Percentiles rank a stretch among this genome's conserved stretches.
Conservation (phyloP, 2,329 filamentous ascomycete genomes). For the Reticulascus tulasneorum region DNA sequence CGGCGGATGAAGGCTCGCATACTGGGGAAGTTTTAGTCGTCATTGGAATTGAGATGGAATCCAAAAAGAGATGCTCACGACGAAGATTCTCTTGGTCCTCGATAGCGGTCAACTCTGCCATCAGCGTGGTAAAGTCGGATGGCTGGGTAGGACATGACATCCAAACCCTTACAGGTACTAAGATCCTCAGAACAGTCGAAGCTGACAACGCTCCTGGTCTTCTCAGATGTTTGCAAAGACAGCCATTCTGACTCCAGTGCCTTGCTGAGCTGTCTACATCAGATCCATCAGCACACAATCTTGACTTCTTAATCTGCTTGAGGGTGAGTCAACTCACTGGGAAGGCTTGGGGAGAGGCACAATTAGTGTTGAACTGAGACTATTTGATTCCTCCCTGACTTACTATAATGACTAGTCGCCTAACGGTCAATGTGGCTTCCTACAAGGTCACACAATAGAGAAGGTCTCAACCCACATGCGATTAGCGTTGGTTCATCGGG, state of each 20-base stretch:
- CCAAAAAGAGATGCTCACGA: slow-evolving; percentile 22
- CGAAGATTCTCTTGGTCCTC: slow-evolving; percentile 35
- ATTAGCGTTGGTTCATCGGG: no score
- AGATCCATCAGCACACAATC: no score
- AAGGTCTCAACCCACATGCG: no score
- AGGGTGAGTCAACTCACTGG: neutral
- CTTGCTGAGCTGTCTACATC: slow-evolving; percentile 5
- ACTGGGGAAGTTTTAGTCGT: slow-evolving; percentile 14
- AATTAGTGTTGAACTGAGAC: neutral
- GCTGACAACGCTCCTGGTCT: slow-evolving; percentile 7
- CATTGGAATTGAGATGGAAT: neutral
- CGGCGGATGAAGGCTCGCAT: slow-evolving; percentile 27
- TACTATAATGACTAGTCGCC: no score
- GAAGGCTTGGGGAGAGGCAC: neutral
- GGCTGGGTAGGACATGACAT: slow-evolving; percentile 41
- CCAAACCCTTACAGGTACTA: slow-evolving; percentile 33
- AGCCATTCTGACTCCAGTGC: slow-evolving; percentile 15
- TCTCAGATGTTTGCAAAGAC: slow-evolving; percentile 4
- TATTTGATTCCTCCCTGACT: no score
- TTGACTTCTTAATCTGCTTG: no score
- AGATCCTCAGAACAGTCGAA: slow-evolving; percentile 34
- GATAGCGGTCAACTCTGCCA: slow-evolving; percentile 31
- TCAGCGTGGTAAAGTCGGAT: slow-evolving; percentile 36
- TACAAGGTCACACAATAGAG: no score
- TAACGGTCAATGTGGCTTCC: no score